Evolutionary conservation across 441 rosid species (phyloP), one percentile per base, ranked within the genome.

Genomic region (Flueggea neowawraea): DNA sequence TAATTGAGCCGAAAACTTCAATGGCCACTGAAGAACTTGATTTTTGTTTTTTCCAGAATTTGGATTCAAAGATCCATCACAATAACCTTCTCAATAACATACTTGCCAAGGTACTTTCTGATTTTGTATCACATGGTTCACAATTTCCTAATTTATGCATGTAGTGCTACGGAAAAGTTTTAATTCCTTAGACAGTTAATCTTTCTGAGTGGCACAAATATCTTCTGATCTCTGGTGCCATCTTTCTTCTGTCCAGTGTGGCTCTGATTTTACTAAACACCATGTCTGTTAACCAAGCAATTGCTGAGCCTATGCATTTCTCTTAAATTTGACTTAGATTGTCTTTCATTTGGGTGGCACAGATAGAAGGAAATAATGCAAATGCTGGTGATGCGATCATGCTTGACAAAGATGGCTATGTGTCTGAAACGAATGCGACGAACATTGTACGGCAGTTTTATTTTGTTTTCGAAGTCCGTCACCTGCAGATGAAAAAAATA

Each of bases 11-110:
- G 1, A 22, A 2, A 22, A 22, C 28, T 22, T 22, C 28, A 22
- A 2, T 22, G 28, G 28, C 28, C 2, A 2, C 2, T 22, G 28
- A 22, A 22, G 1, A 22, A 22, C 28, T 22, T 22, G 28, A 22
- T 22, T 22, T 22, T 22, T 2, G 28, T 48, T 59, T 49, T 12
- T 66, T 66, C 57, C 82, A 91, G 98, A 87, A 78, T 77, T 75
- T 91, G 84, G 98, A 91, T 82, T 91, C 96, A 36, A 91, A 91
- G 88, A 85, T 91, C 69, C 96, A 87, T 72, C 96, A 87, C 84
- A 91, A 91, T 78, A 91, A 91, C 75, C 96, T 91, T 63, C 86
- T 91, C 71, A 91, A 89, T 55, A 91, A 87, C 79, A 89, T 91
- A 66, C 82, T 91, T 10, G 96, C 98, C 14, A 91, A 89, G 96